Evolutionary conservation across 805 yeast genomes (phyloP), one percentile per base, ranked within the genome.

Genomic region (Candida chilensis): DNA sequence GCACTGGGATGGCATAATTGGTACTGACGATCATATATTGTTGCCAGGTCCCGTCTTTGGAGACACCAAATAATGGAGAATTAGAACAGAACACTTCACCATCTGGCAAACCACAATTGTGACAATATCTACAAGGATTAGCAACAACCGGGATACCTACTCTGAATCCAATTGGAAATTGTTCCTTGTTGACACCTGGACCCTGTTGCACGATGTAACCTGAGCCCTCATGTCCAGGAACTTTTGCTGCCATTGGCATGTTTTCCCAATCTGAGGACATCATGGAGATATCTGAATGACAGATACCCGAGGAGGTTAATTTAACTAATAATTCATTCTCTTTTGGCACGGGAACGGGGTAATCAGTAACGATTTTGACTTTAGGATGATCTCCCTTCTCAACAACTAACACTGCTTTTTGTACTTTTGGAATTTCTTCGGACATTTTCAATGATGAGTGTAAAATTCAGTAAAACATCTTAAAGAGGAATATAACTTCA

Each of bases 151-250:
- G 44, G 44, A 60, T 67, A 33, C 68, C 67, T 34, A 61, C 36
- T 39, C 60, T 38, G 67, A 67, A 61, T 34, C 61, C 61, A 37
- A 39, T 49, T 32, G 60, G 66, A 38, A 61, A 57, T 14, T 42
- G 43, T 31, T 67, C 67, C 47, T 60, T 37, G 30, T 44, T 65
- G 13, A 61, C 67, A 37, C 60, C 67, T 17, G n/a, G n/a, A n/a
- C n/a, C n/a, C n/a, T n/a, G n/a, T n/a, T n/a, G n/a, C 21, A 19
- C 21, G 11, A 19, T 19, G 21, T 52, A 66, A 43, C 68, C 68
- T n/a, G 66, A 66, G 45, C 67, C 67, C 44, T 61, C 67, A 47
- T 61, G 68, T 38, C 67, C 68, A 17, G 68, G 67, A 41, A 61
- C 54, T 40, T 61, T 61, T 38, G 66, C 58, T 30, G 39, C 50